Conservation (phyloP, 768 basidiomycete genomes). For the Mycena galericulata region DNA sequence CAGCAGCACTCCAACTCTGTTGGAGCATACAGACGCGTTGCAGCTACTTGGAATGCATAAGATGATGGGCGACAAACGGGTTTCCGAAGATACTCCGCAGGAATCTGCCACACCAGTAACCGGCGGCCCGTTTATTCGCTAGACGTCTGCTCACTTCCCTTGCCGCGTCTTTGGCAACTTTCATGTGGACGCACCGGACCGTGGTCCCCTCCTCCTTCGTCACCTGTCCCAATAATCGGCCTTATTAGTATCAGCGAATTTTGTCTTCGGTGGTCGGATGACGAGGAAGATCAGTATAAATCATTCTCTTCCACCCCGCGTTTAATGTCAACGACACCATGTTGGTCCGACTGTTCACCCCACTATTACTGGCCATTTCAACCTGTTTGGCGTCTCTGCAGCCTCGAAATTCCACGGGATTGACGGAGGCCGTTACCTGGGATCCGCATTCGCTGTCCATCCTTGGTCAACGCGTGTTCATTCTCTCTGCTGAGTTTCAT, state of each 20-base stretch:
- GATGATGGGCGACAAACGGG: too few relatives aligned
- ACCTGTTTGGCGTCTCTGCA: slow-evolving; percentile 17
- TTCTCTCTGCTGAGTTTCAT: slow-evolving; percentile 73
- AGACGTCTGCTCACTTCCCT: background rate
- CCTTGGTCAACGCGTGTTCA: slow-evolving; percentile 66
- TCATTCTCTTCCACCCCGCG: background rate
- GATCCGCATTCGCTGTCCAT: slow-evolving; percentile 71
- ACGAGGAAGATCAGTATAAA: slow-evolving; percentile 15
- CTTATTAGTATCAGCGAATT: slow-evolving; percentile 3
- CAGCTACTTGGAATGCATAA: too few relatives aligned
- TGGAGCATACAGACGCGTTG: too few relatives aligned
- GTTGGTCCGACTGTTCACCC: slow-evolving; percentile 21
- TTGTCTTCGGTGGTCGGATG: slow-evolving; percentile 22
- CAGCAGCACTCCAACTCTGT: too few relatives aligned
- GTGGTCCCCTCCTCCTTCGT: background rate
- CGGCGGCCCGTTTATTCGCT: background rate
- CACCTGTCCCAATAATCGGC: slow-evolving; percentile 11
- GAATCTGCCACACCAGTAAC: too few relatives aligned
- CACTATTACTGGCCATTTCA: slow-evolving; percentile 14
- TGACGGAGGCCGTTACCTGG: slow-evolving; percentile 66
- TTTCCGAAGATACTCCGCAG: too few relatives aligned
- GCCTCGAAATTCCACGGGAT: slow-evolving; percentile 54
- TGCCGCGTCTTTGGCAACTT: too few relatives aligned
- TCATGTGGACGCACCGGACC: slow-evolving; percentile 5
- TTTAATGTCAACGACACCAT: slow-evolving; percentile 16